Base-by-base conservation (phyloP, 192 early-diverging fungal genomes). In the Podila minutissima region DNA sequence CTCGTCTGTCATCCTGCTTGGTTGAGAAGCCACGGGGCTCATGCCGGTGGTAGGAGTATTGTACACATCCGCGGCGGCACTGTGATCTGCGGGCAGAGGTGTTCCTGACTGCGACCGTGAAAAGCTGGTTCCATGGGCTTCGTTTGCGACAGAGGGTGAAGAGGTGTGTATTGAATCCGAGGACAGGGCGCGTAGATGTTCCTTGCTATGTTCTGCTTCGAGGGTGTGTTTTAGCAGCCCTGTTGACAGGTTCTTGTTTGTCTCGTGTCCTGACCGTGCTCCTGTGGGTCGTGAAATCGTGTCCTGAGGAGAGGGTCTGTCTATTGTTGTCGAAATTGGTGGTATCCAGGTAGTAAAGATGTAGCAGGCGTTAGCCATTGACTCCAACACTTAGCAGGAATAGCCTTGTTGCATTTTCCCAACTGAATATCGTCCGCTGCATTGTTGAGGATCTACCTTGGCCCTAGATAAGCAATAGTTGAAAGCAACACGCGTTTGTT, bases 61-160 rank as follows among this genome's bases (percentile, higher is more conserved):
- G 19, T 61, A 51, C 9, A 81, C 67, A 3, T 81, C 77, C 17
- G 77, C 71, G 8, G 71, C 77, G 0, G 77, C 77, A 46, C 77
- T 81, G 35, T 81, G 77, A 19, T 81, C 77, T 15, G 77, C 55
- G n/a, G 77, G 77, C 19, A 81, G 38, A 2, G 77, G 77, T 10
- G 77, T 81, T 4, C 77, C 77, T 53, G 77, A 81, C 13, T 51
- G 62, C 15, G 77, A 81, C 19, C 69, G 71, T 4, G 32, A 31
- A 55, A 76, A 76, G 17, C 53, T 55, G 11, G 53, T 55, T 55
- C 53, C 53, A 55, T 26, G 53, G 8, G 20, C 53, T 3, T 24
- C n/a, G 53, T 55, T 55, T 22, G 24, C 24, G 53, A 26, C 8
- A 2, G 53, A 55, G 5, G 53, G 53, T 53, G 51, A 53, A 26